These are phyloP conservation scores for Exophiala lecanii-corni DNA, from an alignment of 2,329 filamentous ascomycete genomes.

Conservation along the genomic window DNA sequence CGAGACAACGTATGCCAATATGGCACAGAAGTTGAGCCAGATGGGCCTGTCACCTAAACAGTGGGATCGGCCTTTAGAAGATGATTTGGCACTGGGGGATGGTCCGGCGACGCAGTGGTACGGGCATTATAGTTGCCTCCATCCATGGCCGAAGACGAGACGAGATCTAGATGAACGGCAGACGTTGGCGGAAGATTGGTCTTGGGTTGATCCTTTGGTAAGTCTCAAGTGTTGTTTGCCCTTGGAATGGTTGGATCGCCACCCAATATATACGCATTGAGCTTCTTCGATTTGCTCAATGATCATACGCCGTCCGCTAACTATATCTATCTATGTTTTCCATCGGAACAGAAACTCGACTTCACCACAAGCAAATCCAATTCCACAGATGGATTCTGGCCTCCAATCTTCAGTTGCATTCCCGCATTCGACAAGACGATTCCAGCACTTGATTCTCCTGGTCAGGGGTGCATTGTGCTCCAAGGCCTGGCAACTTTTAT, in stretches of 20 bases:
- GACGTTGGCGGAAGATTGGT: conserved; percentile 34
- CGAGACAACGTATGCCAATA: conserved; percentile 23
- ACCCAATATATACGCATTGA: no score
- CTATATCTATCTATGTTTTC: no score
- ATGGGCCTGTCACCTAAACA: conserved; percentile 14
- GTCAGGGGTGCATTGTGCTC: conserved; percentile 8
- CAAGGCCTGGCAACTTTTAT: conserved; percentile 25
- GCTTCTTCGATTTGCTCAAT: no score
- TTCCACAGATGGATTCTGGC: conserved; percentile 17
- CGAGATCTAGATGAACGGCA: conserved; percentile 30
- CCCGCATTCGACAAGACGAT: conserved; percentile 19
- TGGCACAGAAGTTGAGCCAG: conserved; percentile 18
- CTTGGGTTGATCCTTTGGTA: conserved; percentile 22
- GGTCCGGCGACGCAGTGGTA: conserved; percentile 17
- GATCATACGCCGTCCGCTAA: background rate
- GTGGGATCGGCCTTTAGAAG: conserved; percentile 20
- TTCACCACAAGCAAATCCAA: conserved; percentile 16
- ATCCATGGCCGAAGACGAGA: conserved; percentile 30
- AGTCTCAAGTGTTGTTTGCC: conserved; percentile 2
- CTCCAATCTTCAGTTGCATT: conserved; percentile 21
- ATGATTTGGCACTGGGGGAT: background rate
- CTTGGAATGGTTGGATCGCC: no score
- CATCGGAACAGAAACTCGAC: conserved; percentile 17
- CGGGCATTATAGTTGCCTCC: conserved; percentile 32
- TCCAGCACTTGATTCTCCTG: conserved; percentile 4